Conservation (phyloP, 2,329 filamentous ascomycete species). For the Talaromyces sp. region DNA sequence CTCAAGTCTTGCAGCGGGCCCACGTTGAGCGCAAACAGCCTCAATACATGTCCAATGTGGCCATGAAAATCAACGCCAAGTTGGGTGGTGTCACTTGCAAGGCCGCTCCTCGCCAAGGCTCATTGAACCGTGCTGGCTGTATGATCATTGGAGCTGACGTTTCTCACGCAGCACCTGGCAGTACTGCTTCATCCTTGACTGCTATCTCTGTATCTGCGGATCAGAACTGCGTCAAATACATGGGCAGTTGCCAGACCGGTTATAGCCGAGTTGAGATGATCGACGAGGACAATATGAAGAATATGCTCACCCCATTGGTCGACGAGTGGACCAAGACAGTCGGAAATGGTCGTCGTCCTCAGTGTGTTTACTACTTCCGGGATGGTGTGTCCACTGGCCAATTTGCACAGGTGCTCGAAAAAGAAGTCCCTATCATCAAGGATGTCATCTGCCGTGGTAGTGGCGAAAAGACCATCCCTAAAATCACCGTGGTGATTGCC, state of each 20-base stretch:
- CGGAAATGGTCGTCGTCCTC: conserved; percentile 55
- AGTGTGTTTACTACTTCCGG: conserved; percentile 85
- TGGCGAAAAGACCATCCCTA: conserved; percentile 48
- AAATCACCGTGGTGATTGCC: conserved; percentile 81
- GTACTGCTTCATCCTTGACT: conserved; percentile 69
- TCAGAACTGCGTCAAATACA: conserved; percentile 67
- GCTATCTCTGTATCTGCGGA: conserved; percentile 84
- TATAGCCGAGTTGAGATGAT: conserved; percentile 80
- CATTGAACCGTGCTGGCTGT: conserved; percentile 49
- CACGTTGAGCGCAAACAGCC: conserved; percentile 68
- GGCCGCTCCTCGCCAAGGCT: conserved; percentile 43
- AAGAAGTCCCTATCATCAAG: conserved; percentile 74
- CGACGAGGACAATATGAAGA: conserved; percentile 60
- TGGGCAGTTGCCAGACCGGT: conserved; percentile 77
- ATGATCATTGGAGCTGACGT: conserved; percentile 91
- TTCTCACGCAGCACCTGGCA: conserved; percentile 73
- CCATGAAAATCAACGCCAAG: conserved; percentile 97
- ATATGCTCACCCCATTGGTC: conserved; percentile 64
- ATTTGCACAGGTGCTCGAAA: conserved; percentile 71
- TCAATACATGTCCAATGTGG: conserved; percentile 90
- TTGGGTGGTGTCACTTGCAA: conserved; percentile 74
- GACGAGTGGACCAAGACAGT: conserved; percentile 61
- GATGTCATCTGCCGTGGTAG: conserved; percentile 48
- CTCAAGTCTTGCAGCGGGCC: conserved; percentile 72
- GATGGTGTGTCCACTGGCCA: conserved; percentile 90